Conservation (phyloP, 257 asterid genomes). For the Jacaranda mimosifolia region DNA sequence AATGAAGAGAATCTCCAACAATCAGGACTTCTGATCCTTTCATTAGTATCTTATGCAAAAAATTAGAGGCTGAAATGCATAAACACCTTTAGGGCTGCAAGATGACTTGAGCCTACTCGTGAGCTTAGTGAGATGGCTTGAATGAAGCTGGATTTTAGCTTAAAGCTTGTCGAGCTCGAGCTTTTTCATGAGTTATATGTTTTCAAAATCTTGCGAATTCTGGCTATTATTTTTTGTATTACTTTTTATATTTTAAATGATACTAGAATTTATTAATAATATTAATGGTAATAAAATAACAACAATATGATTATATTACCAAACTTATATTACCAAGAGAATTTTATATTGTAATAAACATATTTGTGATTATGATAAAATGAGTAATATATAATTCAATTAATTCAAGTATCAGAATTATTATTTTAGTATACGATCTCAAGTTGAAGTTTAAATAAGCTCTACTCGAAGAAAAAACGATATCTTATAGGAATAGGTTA, state of each 20-base stretch:
- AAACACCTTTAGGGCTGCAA: not conserved
- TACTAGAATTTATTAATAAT: not conserved
- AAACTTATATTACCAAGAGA: not conserved
- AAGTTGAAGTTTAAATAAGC: not conserved
- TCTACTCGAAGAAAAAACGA: not conserved
- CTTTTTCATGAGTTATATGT: not conserved
- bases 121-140: not conserved
- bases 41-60: not conserved
- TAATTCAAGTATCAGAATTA: not conserved
- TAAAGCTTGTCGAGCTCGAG: not conserved
- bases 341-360: not conserved
- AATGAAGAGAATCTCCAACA: not conserved
- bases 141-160: not conserved
- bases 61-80: not conserved
- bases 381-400: not conserved
- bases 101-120: not conserved
- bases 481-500: too few species aligned
- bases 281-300: not conserved
- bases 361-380: not conserved
- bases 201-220: slow-evolving; percentile 2
- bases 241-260: not conserved
- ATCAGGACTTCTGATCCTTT: not conserved
- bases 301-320: not conserved
- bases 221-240: not conserved
- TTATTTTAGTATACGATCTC: not conserved